These are phyloP conservation scores for Gossypium schwendimanii DNA, from an alignment of 441 rosid species.

Conservation along the genomic window DNA sequence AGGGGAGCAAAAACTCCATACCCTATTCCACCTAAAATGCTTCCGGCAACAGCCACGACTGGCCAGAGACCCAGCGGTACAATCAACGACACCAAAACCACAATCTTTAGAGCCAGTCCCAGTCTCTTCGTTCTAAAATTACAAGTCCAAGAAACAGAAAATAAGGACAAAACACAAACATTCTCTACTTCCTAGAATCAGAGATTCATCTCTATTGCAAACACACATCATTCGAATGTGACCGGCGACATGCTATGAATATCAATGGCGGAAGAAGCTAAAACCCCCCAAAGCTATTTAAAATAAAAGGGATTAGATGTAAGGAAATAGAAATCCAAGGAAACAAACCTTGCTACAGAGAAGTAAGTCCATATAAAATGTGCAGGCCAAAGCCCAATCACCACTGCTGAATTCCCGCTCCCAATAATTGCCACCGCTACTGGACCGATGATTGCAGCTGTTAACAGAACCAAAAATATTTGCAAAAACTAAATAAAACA, in stretches of 20 bases:
- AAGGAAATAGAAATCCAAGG: neutral
- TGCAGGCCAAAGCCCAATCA: constrained; percentile 75
- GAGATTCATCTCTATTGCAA: neutral
- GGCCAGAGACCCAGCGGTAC: constrained; percentile 73
- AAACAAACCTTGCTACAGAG: constrained; percentile 58
- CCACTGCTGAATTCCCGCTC: constrained; percentile 53
- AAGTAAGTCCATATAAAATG: constrained; percentile 74
- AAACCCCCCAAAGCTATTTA: neutral
- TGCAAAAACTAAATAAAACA: neutral
- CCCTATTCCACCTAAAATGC: constrained; percentile 66
- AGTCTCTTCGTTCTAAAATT: constrained; percentile 57
- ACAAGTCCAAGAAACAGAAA: neutral
- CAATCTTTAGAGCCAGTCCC: constrained; percentile 56
- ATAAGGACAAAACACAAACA: neutral
- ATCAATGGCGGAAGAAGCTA: neutral
- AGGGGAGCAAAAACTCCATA: constrained; percentile 71
- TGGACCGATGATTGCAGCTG: constrained; percentile 57
- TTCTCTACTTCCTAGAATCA: neutral
- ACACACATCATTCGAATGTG: neutral
- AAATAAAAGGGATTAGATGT: neutral
- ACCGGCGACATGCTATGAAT: neutral
- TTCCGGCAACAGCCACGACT: constrained; percentile 48
- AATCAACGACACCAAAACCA: constrained; percentile 49
- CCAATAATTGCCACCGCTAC: constrained; percentile 39
- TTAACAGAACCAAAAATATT: neutral